Conservation (phyloP, 805 yeast genomes). For the Jamesozyma rosinii region DNA sequence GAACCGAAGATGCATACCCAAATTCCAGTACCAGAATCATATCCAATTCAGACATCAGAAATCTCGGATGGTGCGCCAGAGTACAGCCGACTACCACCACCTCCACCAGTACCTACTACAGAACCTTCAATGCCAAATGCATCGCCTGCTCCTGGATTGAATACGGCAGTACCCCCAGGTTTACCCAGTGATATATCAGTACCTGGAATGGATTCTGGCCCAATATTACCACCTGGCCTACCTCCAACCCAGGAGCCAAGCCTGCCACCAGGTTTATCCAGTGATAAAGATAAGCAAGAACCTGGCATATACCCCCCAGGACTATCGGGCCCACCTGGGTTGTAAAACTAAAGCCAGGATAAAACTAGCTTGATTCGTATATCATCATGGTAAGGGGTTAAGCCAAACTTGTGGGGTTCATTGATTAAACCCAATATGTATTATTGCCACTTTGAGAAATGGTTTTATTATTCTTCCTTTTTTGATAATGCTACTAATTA, state of each 20-base stretch:
- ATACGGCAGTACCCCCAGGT: background rate
- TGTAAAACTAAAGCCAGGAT: background rate
- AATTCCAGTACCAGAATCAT: background rate
- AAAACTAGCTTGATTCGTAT: background rate
- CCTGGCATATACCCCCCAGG: slow-evolving; percentile 19
- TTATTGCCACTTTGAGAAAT: background rate
- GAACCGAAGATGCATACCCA: background rate
- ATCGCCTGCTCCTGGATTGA: background rate
- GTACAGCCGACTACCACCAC: background rate
- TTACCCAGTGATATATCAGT: background rate
- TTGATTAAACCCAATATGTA: background rate
- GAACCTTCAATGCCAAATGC: background rate
- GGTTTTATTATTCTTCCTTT: background rate
- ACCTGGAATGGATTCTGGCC: background rate
- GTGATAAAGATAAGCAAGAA: slow-evolving; percentile 1
- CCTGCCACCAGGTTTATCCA: slow-evolving; percentile 8
- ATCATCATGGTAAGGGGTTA: too few relatives aligned
- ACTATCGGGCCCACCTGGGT: slow-evolving; percentile 21
- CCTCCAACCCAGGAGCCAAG: background rate
- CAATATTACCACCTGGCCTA: slow-evolving; percentile 3
- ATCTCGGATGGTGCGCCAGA: background rate
- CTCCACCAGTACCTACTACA: background rate
- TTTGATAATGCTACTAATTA: background rate
- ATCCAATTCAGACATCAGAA: too few relatives aligned
- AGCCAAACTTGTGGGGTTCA: background rate